Evolutionary conservation across 352 stramenopile genomes (phyloP), one percentile per base, ranked within the genome.

Genomic region (Thraustochytrium sp.): DNA sequence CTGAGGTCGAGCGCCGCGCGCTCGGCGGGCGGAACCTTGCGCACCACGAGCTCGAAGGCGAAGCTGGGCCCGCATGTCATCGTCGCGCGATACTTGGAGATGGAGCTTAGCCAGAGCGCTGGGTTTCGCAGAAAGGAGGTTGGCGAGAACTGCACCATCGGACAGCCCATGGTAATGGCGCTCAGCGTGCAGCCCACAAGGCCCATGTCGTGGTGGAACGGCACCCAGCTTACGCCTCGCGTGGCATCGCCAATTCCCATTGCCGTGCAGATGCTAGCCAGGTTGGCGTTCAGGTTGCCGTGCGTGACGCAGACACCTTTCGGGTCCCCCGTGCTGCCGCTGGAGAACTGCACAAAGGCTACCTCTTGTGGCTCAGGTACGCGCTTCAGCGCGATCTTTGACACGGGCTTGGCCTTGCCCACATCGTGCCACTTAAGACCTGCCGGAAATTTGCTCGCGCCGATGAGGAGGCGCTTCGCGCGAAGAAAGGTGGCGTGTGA

Each of bases 1-100:
- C 86, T 88, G 53, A 95, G 63, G 61, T 95, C 90, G 85, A 94
- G 89, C 86, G 99, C 97, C n/a, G 76, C 77, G 18, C 3, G 3
- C 59, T 9, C 36, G 13, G 31, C 40, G 5, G 3, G 40, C 18
- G 5, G 36, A 72, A n/a, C 51, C 51, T 99, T 99, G 37, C 95
- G 92, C 2, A 94, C 92, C 29, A 92, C 93, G 49, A 99, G 89
- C n/a, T 91, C 93, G 86, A 98, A 99, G 1, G 94, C 96, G 88
- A 99, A 99, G 87, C 99, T 99, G 0, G 97, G 97, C 2, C 94
- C 95, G 82, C n/a, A n/a, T n/a, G n/a, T n/a, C n/a, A n/a, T n/a
- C n/a, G n/a, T n/a, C n/a, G n/a, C n/a, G n/a, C n/a, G 98, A 86
- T 96, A 91, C 46, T 93, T 92, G 23, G 89, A 90, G n/a, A 95